Evolutionary conservation across 371 early-diverging fungal species (phyloP), one percentile per base, ranked within the genome.

Genomic region (Chytridium lagenaria): DNA sequence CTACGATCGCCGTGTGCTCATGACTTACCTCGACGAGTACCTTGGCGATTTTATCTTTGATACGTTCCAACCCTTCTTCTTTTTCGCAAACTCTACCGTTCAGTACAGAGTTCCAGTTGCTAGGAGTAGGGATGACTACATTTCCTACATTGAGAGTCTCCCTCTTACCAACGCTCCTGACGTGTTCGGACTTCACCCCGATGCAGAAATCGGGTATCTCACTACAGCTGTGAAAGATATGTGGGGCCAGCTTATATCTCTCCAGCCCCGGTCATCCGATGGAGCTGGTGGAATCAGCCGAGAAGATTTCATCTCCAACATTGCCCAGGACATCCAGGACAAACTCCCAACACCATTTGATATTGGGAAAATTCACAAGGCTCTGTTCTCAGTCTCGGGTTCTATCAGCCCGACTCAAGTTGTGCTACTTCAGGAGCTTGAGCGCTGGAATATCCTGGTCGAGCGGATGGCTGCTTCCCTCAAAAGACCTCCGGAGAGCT

Each of bases 11-110:
- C 70, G 87, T 1, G 82, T 88, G n/a, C 77, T 88, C 30, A 87
- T 83, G 82, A 85, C 84, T 0, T 88, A 88, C 59, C 73, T 88
- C 59, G 88, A 87, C 38, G 89, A 88, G 71, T 88, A 88, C 66
- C 73, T 87, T 31, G 89, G 89, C 44, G 89, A 88, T 63, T 88
- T 88, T 63, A 44, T 88, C 28, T 87, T 88, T 71, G 89, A 88
- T 69, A 77, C 85, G 12, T 85, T 86, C 81, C 89, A 87, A 71
- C 85, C 85, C 1, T 88, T 88, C 78, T 80, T 65, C 74, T 88
- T 88, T 71, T 81, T 81, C 72, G 67, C 80, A 28, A 82, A 75
- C 74, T 28, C 80, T 0, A 69, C 75, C 22, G 83, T 86, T 1
- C 76, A 83, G 67, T 88, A 88, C 76, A 79, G 78, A 26, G 77